Conservation (phyloP, 306 rosid genomes). For the Prunus dulcis region DNA sequence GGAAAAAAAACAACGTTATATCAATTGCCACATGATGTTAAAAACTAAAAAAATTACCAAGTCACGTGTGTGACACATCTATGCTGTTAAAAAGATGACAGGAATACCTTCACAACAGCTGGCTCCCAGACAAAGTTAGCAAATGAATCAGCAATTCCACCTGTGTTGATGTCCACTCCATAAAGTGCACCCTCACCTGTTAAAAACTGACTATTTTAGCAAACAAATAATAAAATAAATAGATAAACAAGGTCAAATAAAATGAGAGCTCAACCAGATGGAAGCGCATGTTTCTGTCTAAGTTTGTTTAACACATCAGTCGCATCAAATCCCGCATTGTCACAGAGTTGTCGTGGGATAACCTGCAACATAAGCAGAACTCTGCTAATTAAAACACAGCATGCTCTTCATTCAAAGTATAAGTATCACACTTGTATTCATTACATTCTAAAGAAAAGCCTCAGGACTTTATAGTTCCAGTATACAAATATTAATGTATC, state of each 20-base stretch:
- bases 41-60: background rate
- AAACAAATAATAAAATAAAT: background rate
- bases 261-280: conserved; percentile 54
- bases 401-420: background rate
- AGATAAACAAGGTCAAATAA: background rate
- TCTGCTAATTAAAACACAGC: conserved; percentile 15
- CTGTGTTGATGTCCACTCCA: conserved; percentile 92
- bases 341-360: conserved; percentile 95
- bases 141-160: conserved; percentile 91
- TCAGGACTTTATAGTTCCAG: background rate
- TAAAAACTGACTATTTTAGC: conserved; percentile 1
- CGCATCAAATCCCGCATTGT: conserved; percentile 98
- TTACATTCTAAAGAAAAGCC: background rate
- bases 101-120: conserved; percentile 81
- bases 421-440: background rate
- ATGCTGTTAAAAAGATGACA: background rate
- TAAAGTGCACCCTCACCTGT: conserved; percentile 86
- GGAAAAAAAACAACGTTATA: background rate
- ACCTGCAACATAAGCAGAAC: conserved; percentile 48
- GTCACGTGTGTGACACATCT: background rate
- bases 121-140: conserved; percentile 99
- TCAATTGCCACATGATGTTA: conserved; percentile 10
- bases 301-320: conserved; percentile 96
- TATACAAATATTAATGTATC: background rate
- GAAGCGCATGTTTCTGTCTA: conserved; percentile 91